Evolutionary conservation across 345 rosid genomes (phyloP).

Genomic region (Noccaea caerulescens): DNA sequence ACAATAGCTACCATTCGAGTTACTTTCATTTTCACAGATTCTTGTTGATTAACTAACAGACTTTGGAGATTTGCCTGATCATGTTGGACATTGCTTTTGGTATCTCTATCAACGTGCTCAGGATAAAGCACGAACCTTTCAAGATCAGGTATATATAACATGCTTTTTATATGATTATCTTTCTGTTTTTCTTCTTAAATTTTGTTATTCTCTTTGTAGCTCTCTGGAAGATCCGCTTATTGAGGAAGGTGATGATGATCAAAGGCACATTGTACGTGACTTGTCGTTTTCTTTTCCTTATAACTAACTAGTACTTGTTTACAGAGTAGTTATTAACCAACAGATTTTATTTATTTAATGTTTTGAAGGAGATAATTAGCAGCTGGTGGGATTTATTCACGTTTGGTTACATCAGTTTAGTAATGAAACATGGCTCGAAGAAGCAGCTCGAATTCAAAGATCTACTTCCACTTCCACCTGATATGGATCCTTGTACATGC

Average conservation of each 20-base stretch:
- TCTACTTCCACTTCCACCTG: conserved; percentile 70
- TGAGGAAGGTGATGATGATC: conserved; percentile 49
- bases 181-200: neutral
- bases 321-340: conserved; percentile 15
- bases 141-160: conserved; percentile 55
- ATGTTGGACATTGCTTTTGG: conserved; percentile 66
- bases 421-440: conserved; percentile 63
- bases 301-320: conserved; percentile 4
- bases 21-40: neutral
- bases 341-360: neutral
- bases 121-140: conserved; percentile 46
- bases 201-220: conserved; percentile 45
- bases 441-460: conserved; percentile 89
- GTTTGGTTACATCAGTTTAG: conserved; percentile 62
- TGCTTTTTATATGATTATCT: conserved; percentile 14
- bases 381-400: conserved; percentile 67
- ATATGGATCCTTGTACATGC: conserved; percentile 77
- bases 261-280: conserved; percentile 44
- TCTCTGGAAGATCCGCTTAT: conserved; percentile 67
- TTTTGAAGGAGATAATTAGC: conserved; percentile 49
- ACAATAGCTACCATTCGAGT: neutral
- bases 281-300: neutral
- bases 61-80: conserved; percentile 52
- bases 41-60: conserved; percentile 35
- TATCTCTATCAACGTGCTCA: conserved; percentile 58